Evolutionary conservation across 257 asterid genomes (phyloP), one percentile per base, ranked within the genome.

Genomic region (Penstemon newberryi): DNA sequence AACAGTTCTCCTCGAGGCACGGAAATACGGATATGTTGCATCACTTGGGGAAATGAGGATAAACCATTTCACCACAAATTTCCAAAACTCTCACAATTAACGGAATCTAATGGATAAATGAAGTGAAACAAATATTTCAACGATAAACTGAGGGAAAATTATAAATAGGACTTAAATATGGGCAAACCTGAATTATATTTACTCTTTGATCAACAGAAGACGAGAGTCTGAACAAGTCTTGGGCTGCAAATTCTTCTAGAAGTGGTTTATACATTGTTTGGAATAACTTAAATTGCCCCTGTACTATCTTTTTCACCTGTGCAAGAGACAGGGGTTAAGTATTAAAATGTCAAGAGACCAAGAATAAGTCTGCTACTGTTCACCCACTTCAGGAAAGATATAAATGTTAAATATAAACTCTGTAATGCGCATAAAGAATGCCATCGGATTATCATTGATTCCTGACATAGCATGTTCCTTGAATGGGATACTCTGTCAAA

Each of bases 301-400:
- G 85, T 56, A 92, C 93, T 65, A 92, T 89, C 76, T 92, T 92
- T 57, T 77, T 80, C 78, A 91, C 94, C 92, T 89, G 82, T 59
- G 42, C 53, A 49, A 55, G 10, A 54, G 18, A 73, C 44, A 15
- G 18, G 75, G 52, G 13, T 67, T 54, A 74, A 70, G 49, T 56
- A 45, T 12, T 61, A 42, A 44, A 52, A 70, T n/a, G 39, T 18
- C 36, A 60, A 43, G 56, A 68, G 45, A 64, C 42, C 61, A 45
- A 41, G 59, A 60, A 60, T 5, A 63, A 44, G 19, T 38, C 36
- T 13, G 11, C 52, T 44, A 39, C 12, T 37, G 56, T 62, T 37
- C 71, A 53, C 65, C 25, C 65, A 65, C 67, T 47, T 60, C 39
- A 65, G 53, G 55, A 46, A 19, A 70, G 56, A 19, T 42, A 73